Conservation (phyloP, 2,329 filamentous ascomycete species). For the Lachnellula subtilissima region DNA sequence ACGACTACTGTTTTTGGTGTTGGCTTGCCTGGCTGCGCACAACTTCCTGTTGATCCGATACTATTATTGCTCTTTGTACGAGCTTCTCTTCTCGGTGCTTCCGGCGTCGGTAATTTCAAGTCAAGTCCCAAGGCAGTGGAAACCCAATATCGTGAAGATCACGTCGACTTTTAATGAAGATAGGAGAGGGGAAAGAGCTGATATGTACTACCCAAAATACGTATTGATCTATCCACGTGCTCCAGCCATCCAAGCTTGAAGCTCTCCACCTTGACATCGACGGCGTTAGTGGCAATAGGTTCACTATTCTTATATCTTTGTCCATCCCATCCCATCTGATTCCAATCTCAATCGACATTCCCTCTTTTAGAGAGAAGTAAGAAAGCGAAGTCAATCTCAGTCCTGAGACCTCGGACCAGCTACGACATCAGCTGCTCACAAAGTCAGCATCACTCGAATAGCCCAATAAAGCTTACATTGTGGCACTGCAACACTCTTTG, state of each 20-base stretch:
- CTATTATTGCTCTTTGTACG: constrained; percentile 19
- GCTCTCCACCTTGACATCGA: neutral
- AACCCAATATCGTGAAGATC: constrained; percentile 17
- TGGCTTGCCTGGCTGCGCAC: constrained; percentile 6
- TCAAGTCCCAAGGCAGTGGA: constrained; percentile 17
- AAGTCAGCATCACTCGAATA: neutral
- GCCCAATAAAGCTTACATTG: constrained; percentile 4
- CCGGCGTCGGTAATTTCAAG: constrained; percentile 18
- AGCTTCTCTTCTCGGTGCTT: constrained; percentile 16
- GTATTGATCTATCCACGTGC: constrained; percentile 1
- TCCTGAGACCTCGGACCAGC: neutral
- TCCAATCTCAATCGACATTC: neutral
- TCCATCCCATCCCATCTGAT: neutral
- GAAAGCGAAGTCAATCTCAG: neutral
- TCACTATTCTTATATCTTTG: constrained; percentile 2
- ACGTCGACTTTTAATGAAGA: constrained; percentile 7
- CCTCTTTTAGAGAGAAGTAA: neutral
- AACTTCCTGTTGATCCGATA: constrained; percentile 14
- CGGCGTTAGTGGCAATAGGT: constrained; percentile 2
- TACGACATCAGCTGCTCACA: neutral
- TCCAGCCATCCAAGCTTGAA: neutral
- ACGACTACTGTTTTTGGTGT: neutral
- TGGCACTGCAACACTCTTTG: neutral
- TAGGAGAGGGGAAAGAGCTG: constrained; percentile 7
- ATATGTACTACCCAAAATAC: constrained; percentile 8